Conservation (phyloP, 306 rosid species). For the Macrotyloma uniflorum region DNA sequence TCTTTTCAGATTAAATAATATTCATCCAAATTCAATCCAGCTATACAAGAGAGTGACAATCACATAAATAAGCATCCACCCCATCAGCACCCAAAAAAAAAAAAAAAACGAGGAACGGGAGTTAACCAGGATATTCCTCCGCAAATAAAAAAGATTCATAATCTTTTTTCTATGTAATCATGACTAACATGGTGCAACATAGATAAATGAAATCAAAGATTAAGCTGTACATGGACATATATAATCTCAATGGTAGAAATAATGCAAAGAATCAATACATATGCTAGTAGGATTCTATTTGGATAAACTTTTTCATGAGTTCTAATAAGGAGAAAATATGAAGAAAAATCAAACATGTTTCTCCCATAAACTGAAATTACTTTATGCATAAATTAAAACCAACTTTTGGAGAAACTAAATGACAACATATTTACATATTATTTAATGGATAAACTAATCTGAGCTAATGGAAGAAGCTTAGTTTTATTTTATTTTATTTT, state of each 20-base stretch:
- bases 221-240: background rate
- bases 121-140: background rate
- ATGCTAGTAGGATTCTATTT: background rate
- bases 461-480: too few relatives aligned
- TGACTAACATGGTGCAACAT: conserved; percentile 6
- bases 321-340: background rate
- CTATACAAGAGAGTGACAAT: background rate
- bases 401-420: too few relatives aligned
- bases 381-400: background rate
- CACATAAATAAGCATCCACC: conserved; percentile 5
- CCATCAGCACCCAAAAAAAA: background rate
- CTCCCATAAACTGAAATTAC: background rate
- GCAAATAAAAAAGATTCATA: background rate
- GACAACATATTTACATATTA: too few relatives aligned
- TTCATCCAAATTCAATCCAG: background rate
- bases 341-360: too few relatives aligned
- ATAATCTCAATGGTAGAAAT: background rate
- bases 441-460: too few relatives aligned
- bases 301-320: background rate
- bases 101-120: background rate
- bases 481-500: too few relatives aligned
- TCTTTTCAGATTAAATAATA: background rate
- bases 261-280: background rate
- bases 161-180: background rate
- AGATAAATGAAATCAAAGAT: background rate